phyloP scores from a whole-genome alignment of 2,329 filamentous ascomycete genomes.

The Hymenoscyphus fraxineus region DNA sequence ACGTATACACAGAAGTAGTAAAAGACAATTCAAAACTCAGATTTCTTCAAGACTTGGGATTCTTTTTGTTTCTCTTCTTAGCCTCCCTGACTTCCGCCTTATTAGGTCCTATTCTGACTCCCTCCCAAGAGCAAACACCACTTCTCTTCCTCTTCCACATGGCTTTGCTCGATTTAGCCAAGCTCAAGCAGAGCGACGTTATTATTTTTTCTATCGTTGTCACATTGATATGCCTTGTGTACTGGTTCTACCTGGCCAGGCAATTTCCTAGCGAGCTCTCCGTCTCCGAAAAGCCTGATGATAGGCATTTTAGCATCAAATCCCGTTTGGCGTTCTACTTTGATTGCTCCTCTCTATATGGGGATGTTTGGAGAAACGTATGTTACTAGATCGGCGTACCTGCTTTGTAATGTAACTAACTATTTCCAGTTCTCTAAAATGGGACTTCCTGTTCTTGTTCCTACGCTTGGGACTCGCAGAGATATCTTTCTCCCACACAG shows the following conservation, averaged over 20 bases:
- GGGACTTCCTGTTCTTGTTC: conserved; percentile 40
- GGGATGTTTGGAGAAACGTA: background rate
- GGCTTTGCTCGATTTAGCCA: background rate
- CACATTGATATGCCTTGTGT: background rate
- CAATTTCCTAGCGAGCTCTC: background rate
- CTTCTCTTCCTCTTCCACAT: background rate
- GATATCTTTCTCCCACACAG: conserved; percentile 40
- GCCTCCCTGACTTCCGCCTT: background rate
- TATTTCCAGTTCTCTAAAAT: conserved; percentile 38
- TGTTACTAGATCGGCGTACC: background rate
- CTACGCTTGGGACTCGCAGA: conserved; percentile 37
- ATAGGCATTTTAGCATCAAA: background rate
- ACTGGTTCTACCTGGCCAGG: background rate
- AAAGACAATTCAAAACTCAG: background rate
- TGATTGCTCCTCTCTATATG: background rate
- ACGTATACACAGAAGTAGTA: background rate
- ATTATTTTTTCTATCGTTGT: background rate
- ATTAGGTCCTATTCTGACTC: background rate
- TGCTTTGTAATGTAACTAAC: background rate
- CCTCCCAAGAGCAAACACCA: background rate
- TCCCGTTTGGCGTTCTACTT: background rate
- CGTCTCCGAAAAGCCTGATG: background rate
- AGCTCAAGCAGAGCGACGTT: background rate
- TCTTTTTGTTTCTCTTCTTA: background rate
- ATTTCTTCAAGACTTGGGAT: background rate